Percentiles rank a stretch among this genome's conserved stretches.
phyloP scores from a whole-genome alignment of 1,139 yeast species.

The Magnusiomyces suaveolens region DNA sequence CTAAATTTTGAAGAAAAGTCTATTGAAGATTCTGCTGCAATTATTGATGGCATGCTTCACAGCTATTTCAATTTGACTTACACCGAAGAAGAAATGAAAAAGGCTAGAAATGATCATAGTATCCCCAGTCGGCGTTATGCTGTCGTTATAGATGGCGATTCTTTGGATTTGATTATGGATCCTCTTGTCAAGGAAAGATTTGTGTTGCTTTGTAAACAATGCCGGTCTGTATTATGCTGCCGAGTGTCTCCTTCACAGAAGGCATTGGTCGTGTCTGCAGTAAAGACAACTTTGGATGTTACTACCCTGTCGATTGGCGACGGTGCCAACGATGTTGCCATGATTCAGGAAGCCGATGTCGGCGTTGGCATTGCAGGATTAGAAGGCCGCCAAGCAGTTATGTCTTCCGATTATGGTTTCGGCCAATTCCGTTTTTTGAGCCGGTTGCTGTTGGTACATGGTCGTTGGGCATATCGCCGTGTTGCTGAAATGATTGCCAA shows the following conservation, averaged over 20 bases:
- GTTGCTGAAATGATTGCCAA: constrained; percentile 90
- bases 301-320: constrained; percentile 95
- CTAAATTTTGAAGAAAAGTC: constrained; percentile 42
- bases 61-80: constrained; percentile 60
- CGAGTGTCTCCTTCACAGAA: constrained; percentile 96
- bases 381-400: constrained; percentile 96
- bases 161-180: constrained; percentile 61
- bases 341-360: constrained; percentile 97
- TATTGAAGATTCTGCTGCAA: constrained; percentile 41
- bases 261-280: constrained; percentile 89
- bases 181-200: constrained; percentile 54
- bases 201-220: constrained; percentile 78
- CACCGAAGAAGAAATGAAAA: constrained; percentile 45
- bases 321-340: constrained; percentile 97
- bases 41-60: constrained; percentile 51
- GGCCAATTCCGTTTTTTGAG: constrained; percentile 87
- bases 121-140: constrained; percentile 75
- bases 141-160: constrained; percentile 87
- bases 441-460: constrained; percentile 76
- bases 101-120: constrained; percentile 59
- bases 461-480: constrained; percentile 91
- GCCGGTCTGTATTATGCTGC: constrained; percentile 89
- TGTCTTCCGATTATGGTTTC: constrained; percentile 94
- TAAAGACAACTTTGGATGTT: constrained; percentile 67
- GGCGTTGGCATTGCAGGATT: constrained; percentile 98